These are phyloP conservation scores for Penicillium parvum DNA, from an alignment of 495 filamentous ascomycete genomes.

Conservation along the genomic window DNA sequence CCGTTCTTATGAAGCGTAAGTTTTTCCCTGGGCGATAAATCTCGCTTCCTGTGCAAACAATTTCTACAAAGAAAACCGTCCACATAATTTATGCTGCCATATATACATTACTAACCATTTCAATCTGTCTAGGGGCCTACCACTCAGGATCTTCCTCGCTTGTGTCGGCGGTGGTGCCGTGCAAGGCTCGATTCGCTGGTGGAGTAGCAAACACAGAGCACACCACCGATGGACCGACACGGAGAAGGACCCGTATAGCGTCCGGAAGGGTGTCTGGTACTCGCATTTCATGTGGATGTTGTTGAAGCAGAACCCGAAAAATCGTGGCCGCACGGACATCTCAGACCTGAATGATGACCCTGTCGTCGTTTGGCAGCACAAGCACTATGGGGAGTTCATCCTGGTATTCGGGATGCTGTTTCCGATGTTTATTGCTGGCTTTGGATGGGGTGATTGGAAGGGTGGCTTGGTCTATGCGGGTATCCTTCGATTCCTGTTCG, in stretches of 20 bases:
- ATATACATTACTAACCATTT: not conserved
- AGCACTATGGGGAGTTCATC: slow-evolving; percentile 74
- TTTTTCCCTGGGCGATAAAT: not conserved
- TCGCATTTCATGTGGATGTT: slow-evolving; percentile 86
- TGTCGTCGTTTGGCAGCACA: slow-evolving; percentile 84
- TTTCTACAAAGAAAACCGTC: no score
- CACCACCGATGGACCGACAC: slow-evolving; percentile 96
- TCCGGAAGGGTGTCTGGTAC: slow-evolving; percentile 88
- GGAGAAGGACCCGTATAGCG: slow-evolving; percentile 90
- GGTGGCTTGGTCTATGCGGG: slow-evolving; percentile 87
- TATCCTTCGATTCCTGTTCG: slow-evolving; percentile 84
- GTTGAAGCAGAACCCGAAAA: slow-evolving; percentile 80
- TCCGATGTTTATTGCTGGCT: slow-evolving; percentile 69
- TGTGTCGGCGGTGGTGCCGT: slow-evolving; percentile 83
- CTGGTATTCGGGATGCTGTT: slow-evolving; percentile 76
- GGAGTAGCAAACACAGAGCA: slow-evolving; percentile 83
- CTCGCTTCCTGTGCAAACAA: not conserved
- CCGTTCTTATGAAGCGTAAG: slow-evolving; percentile 56
- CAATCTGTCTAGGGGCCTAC: slow-evolving; percentile 57
- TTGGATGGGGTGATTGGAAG: slow-evolving; percentile 76
- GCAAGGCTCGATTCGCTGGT: slow-evolving; percentile 90
- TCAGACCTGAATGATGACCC: slow-evolving; percentile 85
- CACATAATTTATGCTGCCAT: not conserved
- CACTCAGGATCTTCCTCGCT: slow-evolving; percentile 80
- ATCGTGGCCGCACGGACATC: slow-evolving; percentile 84